phyloP scores from a whole-genome alignment of 495 filamentous ascomycete species.

The Neurospora sublineolata region DNA sequence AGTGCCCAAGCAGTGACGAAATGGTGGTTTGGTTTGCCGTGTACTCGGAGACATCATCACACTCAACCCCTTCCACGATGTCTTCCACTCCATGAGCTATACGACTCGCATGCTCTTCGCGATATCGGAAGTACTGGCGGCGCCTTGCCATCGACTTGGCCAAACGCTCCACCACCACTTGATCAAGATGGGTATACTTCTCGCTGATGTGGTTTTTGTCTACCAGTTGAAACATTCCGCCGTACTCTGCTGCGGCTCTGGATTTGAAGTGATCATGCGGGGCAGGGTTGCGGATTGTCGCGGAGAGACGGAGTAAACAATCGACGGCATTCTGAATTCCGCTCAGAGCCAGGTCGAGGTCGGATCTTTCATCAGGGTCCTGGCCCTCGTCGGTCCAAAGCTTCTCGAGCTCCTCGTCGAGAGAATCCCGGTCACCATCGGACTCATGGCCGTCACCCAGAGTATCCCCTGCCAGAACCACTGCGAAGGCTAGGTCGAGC shows the following conservation, averaged over 20 bases:
- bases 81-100: constrained; percentile 14
- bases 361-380: background rate
- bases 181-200: constrained; percentile 14
- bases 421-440: background rate
- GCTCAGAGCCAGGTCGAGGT: background rate
- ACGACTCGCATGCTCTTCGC: constrained; percentile 24
- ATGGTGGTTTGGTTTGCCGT: background rate
- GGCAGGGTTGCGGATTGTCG: constrained; percentile 24
- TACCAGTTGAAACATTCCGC: constrained; percentile 6
- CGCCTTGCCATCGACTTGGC: constrained; percentile 26
- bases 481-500: background rate
- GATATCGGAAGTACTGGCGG: constrained; percentile 29
- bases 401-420: background rate
- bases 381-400: background rate
- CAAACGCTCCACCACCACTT: constrained; percentile 22
- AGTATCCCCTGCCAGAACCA: background rate
- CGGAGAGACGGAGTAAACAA: constrained; percentile 24
- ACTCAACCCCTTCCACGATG: background rate
- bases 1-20: background rate
- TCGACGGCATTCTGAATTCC: constrained; percentile 14
- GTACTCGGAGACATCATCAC: background rate
- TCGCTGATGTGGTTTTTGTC: constrained; percentile 1
- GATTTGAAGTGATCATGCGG: constrained; percentile 21
- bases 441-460: background rate
- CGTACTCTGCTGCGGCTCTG: constrained; percentile 12